Conservation (phyloP, 1,284 basidiomycete genomes). For the Apiotrichum porosum region DNA sequence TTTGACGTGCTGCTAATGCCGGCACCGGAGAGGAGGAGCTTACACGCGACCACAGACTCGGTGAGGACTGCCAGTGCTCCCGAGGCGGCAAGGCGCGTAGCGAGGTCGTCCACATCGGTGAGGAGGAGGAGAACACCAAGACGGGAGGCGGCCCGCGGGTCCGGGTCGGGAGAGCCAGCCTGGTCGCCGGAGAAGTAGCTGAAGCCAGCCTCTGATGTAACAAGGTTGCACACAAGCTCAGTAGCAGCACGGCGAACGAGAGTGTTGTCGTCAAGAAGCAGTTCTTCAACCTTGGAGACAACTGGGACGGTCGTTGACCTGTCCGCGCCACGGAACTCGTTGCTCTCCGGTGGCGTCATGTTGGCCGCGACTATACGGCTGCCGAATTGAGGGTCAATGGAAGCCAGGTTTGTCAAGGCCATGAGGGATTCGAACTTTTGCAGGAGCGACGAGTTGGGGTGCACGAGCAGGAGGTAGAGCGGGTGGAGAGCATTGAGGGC, state of each 20-base stretch:
- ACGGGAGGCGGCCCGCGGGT: conserved; percentile 56
- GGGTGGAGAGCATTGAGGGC: conserved; percentile 76
- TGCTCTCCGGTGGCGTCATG: conserved; percentile 19
- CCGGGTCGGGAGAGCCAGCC: conserved; percentile 6
- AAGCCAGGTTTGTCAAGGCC: conserved; percentile 92
- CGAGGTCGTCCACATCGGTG: conserved; percentile 73
- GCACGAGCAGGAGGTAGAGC: conserved; percentile 64
- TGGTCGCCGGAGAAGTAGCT: conserved; percentile 49
- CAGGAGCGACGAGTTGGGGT: conserved; percentile 63
- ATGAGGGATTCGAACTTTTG: conserved; percentile 89
- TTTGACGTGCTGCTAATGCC: conserved; percentile 33
- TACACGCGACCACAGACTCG: conserved; percentile 58
- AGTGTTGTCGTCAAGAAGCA: conserved; percentile 75
- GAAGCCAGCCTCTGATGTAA: conserved; percentile 69
- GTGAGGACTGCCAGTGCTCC: conserved; percentile 79
- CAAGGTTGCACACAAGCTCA: conserved; percentile 90
- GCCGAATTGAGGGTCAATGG: conserved; percentile 63
- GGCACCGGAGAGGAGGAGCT: conserved; percentile 51
- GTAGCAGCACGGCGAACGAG: conserved; percentile 80
- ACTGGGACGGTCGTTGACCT: not conserved
- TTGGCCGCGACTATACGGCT: conserved; percentile 53
- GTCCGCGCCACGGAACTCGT: conserved; percentile 20
- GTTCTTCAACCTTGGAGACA: conserved; percentile 66
- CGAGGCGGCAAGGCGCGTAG: conserved; percentile 75
- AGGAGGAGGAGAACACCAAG: conserved; percentile 78